Evolutionary conservation across 2,329 filamentous ascomycete genomes (phyloP).

Genomic region (Talaromyces albobiverticillius): DNA sequence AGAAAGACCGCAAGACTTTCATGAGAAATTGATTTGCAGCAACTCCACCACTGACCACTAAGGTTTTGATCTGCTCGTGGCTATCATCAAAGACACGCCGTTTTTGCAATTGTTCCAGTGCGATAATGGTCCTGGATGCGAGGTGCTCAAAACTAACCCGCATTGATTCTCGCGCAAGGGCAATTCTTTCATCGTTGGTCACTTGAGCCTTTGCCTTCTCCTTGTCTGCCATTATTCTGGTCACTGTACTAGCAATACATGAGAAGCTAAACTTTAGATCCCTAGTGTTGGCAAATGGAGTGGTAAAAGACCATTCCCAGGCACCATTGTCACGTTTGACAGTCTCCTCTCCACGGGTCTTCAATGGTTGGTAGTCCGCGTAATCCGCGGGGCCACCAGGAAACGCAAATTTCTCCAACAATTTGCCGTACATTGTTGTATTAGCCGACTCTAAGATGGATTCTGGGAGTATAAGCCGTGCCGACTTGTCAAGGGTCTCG

Average conservation of each 20-base stretch:
- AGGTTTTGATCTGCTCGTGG: slow-evolving; percentile 47
- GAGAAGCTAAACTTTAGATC: slow-evolving; percentile 71
- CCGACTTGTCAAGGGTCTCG: slow-evolving; percentile 84
- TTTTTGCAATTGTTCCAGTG: slow-evolving; percentile 50
- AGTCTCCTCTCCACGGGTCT: slow-evolving; percentile 57
- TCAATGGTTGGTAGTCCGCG: slow-evolving; percentile 57
- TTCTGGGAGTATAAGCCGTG: slow-evolving; percentile 69
- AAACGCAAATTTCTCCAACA: slow-evolving; percentile 79
- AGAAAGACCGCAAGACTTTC: slow-evolving; percentile 58
- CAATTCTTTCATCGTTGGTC: slow-evolving; percentile 59
- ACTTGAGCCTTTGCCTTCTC: slow-evolving; percentile 36
- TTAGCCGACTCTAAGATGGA: slow-evolving; percentile 53
- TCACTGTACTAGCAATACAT: slow-evolving; percentile 64
- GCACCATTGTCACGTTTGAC: slow-evolving; percentile 44
- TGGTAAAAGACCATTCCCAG: slow-evolving; percentile 67
- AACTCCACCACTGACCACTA: slow-evolving; percentile 88
- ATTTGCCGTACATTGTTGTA: slow-evolving; percentile 74
- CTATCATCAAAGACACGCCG: background rate
- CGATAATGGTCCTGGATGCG: slow-evolving; percentile 68
- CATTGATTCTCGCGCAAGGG: slow-evolving; percentile 72
- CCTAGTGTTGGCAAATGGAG: slow-evolving; percentile 62
- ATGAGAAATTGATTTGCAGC: slow-evolving; percentile 79
- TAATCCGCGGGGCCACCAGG: slow-evolving; percentile 42
- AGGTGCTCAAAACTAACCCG: slow-evolving; percentile 84
- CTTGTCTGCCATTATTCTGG: slow-evolving; percentile 51